phyloP scores from a whole-genome alignment of 805 yeast genomes.

The Pichia paraexigua region DNA sequence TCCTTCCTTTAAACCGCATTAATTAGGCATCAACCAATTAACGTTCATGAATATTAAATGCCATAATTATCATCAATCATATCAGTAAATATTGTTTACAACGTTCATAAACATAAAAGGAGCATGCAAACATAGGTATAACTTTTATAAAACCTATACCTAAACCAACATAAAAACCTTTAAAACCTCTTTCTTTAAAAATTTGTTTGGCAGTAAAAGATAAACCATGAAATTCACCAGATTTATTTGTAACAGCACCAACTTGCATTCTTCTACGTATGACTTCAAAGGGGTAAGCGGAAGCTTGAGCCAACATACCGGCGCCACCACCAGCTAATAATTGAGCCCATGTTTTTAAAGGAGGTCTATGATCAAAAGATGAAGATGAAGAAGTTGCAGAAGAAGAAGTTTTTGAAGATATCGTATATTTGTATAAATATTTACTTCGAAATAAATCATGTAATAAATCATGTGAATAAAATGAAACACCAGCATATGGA shows the following conservation, averaged over 20 bases:
- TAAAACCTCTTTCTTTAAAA: constrained; percentile 64
- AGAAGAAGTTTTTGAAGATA: constrained; percentile 14
- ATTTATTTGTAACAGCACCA: constrained; percentile 59
- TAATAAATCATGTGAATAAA: constrained; percentile 83
- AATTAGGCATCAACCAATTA: neutral
- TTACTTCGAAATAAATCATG: constrained; percentile 80
- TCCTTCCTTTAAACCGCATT: neutral
- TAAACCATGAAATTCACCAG: constrained; percentile 50
- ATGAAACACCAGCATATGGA: constrained; percentile 97
- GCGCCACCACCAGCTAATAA: constrained; percentile 92
- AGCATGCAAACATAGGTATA: constrained; percentile 94
- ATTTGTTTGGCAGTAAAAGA: constrained; percentile 50
- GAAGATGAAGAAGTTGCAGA: constrained; percentile 23
- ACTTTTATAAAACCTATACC: constrained; percentile 94
- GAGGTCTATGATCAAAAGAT: constrained; percentile 43
- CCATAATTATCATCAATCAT: constrained; percentile 14
- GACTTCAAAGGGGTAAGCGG: constrained; percentile 95
- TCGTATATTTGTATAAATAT: constrained; percentile 46
- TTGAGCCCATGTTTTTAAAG: constrained; percentile 87
- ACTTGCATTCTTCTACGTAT: constrained; percentile 94
- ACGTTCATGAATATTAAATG: neutral
- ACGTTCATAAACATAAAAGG: constrained; percentile 90
- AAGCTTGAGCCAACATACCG: constrained; percentile 91
- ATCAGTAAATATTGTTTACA: constrained; percentile 66
- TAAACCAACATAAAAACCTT: constrained; percentile 90